Percentiles rank a stretch among this genome's conserved stretches.
Evolutionary conservation across 2,329 filamentous ascomycete species (phyloP).

Genomic region (Juglanconis juglandina): DNA sequence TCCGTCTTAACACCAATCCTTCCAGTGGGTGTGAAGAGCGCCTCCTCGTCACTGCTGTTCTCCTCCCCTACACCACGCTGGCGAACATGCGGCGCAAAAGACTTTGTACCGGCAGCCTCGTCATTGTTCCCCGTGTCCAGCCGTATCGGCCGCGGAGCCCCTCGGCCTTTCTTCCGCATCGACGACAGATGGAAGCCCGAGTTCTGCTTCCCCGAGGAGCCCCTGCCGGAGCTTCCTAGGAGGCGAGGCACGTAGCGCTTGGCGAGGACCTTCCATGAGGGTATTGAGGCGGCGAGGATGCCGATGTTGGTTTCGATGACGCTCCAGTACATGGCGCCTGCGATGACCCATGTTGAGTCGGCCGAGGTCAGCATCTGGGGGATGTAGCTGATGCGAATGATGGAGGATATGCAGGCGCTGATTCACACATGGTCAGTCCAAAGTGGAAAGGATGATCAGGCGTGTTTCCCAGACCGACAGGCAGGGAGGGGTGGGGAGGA

Average conservation of each 20-base stretch:
- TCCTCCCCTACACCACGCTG: neutral
- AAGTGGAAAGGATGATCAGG: no score
- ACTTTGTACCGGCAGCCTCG: neutral
- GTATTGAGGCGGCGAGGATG: slow-evolving; percentile 34
- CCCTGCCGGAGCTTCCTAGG: slow-evolving; percentile 25
- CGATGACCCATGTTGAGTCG: slow-evolving; percentile 33
- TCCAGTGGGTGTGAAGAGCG: neutral
- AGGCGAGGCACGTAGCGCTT: slow-evolving; percentile 37
- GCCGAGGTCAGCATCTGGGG: slow-evolving; percentile 36
- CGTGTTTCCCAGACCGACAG: no score
- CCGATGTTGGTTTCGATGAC: slow-evolving; percentile 34
- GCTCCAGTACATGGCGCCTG: slow-evolving; percentile 40
- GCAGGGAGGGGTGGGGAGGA: neutral
- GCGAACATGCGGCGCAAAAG: neutral
- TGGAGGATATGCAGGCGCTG: slow-evolving; percentile 43
- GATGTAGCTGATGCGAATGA: slow-evolving; percentile 43
- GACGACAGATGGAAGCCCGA: slow-evolving; percentile 17
- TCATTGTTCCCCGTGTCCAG: neutral
- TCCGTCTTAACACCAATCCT: slow-evolving; percentile 12
- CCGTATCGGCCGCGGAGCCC: neutral
- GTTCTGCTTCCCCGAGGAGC: slow-evolving; percentile 10
- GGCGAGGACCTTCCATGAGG: slow-evolving; percentile 31
- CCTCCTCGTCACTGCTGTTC: slow-evolving; percentile 1
- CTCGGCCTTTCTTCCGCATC: neutral
- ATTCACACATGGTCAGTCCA: neutral